phyloP scores from a whole-genome alignment of 352 stramenopile genomes.

The Salisapilia sapeloensis region DNA sequence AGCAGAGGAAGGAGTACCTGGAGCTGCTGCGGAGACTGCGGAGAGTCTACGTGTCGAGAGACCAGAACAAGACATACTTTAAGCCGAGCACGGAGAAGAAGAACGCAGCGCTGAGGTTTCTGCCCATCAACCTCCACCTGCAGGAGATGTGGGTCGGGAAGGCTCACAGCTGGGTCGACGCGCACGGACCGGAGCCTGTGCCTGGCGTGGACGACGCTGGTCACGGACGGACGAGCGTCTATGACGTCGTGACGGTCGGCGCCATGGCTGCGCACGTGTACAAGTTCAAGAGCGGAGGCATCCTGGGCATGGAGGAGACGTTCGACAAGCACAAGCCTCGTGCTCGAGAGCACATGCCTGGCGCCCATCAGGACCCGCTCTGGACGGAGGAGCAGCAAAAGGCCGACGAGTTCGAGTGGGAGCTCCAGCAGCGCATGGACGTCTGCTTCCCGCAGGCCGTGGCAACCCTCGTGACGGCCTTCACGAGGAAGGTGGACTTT shows the following conservation, averaged over 20 bases:
- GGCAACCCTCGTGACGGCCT: slow-evolving; percentile 59
- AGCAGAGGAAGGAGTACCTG: slow-evolving; percentile 55
- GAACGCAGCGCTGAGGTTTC: slow-evolving; percentile 53
- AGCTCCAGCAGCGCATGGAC: slow-evolving; percentile 69
- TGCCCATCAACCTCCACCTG: slow-evolving; percentile 73
- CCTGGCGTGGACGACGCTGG: slow-evolving; percentile 9
- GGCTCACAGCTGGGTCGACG: slow-evolving; percentile 17
- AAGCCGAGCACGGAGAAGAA: slow-evolving; percentile 80
- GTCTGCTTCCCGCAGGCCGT: slow-evolving; percentile 71
- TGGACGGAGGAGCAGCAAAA: slow-evolving; percentile 78
- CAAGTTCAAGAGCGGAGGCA: slow-evolving; percentile 79
- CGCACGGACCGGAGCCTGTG: slow-evolving; percentile 8
- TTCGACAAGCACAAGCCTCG: slow-evolving; percentile 51
- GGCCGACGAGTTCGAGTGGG: slow-evolving; percentile 52
- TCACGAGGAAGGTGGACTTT: slow-evolving; percentile 66
- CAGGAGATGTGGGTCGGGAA: slow-evolving; percentile 79
- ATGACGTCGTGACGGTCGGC: slow-evolving; percentile 75
- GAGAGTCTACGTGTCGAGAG: slow-evolving; percentile 43
- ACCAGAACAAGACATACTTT: slow-evolving; percentile 68
- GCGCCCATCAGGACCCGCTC: slow-evolving; percentile 50
- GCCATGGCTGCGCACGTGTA: slow-evolving; percentile 77
- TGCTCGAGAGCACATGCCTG: slow-evolving; percentile 31
- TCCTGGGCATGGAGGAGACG: slow-evolving; percentile 57
- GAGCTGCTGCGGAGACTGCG: slow-evolving; percentile 39
- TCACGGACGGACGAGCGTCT: slow-evolving; percentile 20